Evolutionary conservation across 495 filamentous ascomycete genomes (phyloP).

Genomic region (Copromyces sp.): DNA sequence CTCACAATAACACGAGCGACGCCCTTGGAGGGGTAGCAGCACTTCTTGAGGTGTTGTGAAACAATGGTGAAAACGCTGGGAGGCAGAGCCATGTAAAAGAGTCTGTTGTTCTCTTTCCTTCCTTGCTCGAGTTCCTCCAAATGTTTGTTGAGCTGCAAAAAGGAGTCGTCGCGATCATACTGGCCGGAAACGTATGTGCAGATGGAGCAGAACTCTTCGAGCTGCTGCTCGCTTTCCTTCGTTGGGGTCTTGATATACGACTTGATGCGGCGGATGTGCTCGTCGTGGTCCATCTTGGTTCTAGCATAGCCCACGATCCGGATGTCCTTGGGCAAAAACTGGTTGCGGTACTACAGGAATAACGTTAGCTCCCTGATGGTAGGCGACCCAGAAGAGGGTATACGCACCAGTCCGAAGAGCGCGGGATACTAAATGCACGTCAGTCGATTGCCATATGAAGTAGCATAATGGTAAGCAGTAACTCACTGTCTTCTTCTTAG

Average conservation of each 20-base stretch:
- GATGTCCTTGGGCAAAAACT: constrained; percentile 96
- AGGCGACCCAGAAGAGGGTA: neutral
- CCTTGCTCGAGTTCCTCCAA: constrained; percentile 79
- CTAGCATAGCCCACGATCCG: constrained; percentile 98
- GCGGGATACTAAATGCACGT: constrained; percentile 72
- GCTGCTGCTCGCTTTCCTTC: constrained; percentile 92
- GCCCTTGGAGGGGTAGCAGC: constrained; percentile 84
- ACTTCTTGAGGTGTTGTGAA: constrained; percentile 91
- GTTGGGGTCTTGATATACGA: constrained; percentile 98
- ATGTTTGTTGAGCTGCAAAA: constrained; percentile 79
- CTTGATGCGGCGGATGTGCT: constrained; percentile 86
- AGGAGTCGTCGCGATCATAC: constrained; percentile 95
- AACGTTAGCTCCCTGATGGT: constrained; percentile 16
- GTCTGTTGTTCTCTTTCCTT: constrained; percentile 72
- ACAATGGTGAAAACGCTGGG: constrained; percentile 97
- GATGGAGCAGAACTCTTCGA: constrained; percentile 75
- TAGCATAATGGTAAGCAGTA: constrained; percentile 3
- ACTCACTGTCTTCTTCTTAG: constrained; percentile 98
- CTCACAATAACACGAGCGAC: constrained; percentile 89
- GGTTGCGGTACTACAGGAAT: constrained; percentile 73
- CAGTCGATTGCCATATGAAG: constrained; percentile 18
- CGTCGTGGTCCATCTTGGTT: constrained; percentile 97
- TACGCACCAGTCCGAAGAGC: constrained; percentile 89
- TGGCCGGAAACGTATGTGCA: constrained; percentile 94
- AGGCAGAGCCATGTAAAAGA: constrained; percentile 99